phyloP scores from a whole-genome alignment of 1,284 basidiomycete species.

The Tremellales sp. region DNA sequence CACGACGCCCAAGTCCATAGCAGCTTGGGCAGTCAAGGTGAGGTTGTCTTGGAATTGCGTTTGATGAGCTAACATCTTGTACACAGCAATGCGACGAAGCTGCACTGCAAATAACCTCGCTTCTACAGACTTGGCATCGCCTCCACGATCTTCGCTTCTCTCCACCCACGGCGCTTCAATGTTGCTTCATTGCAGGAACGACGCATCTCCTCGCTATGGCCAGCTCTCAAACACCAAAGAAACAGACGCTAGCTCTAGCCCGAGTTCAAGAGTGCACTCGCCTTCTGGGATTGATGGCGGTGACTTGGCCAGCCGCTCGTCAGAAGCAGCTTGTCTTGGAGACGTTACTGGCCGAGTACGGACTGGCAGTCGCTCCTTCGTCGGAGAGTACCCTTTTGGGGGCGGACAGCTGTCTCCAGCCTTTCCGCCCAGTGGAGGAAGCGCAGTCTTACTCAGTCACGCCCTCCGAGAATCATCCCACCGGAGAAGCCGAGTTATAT shows the following conservation, averaged over 20 bases:
- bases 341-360: constrained; percentile 17
- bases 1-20: constrained; percentile 53
- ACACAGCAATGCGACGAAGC: constrained; percentile 56
- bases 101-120: constrained; percentile 60
- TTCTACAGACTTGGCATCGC: constrained; percentile 56
- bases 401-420: too few species aligned
- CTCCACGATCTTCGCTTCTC: constrained; percentile 59
- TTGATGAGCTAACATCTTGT: neutral
- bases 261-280: constrained; percentile 17
- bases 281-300: constrained; percentile 15
- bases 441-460: too few species aligned
- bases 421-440: too few species aligned
- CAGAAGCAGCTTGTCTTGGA: constrained; percentile 18
- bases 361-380: constrained; percentile 2
- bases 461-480: too few species aligned
- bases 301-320: constrained; percentile 21
- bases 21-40: constrained; percentile 7
- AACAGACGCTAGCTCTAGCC: constrained; percentile 10
- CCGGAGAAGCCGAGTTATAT: too few species aligned
- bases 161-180: constrained; percentile 60
- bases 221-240: constrained; percentile 9
- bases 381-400: too few species aligned
- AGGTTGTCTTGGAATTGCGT: neutral
- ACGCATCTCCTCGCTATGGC: constrained; percentile 21
- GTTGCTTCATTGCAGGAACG: constrained; percentile 62